A percentile compares a stretch with the other conserved stretches of the same genome.
Evolutionary conservation across 176 grass and related monocot genomes (phyloP).

Genomic region (Oryza longistaminata): DNA sequence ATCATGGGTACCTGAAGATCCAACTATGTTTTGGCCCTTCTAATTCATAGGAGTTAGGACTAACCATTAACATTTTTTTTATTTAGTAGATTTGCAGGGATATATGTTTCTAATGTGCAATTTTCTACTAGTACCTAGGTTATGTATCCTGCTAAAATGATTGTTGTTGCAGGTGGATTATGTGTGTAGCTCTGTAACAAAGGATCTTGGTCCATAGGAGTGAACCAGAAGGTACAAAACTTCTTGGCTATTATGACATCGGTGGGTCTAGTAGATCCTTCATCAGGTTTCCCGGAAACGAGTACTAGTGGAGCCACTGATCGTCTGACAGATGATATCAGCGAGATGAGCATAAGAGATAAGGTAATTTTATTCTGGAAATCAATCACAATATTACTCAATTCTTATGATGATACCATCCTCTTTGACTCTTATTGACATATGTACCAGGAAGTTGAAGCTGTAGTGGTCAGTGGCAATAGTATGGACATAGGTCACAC

Average conservation of each 20-base stretch:
- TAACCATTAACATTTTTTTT: background rate
- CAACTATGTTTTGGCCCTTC: background rate
- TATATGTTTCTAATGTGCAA: background rate
- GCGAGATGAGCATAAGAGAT: constrained; percentile 73
- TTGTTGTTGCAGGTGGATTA: constrained; percentile 29
- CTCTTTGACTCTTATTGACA: constrained; percentile 24
- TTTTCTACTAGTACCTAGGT: background rate
- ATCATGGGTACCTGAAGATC: background rate
- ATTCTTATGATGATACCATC: background rate
- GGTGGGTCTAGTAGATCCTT: constrained; percentile 37
- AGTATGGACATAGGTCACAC: constrained; percentile 72
- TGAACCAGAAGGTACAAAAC: constrained; percentile 7
- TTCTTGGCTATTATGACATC: constrained; percentile 55
- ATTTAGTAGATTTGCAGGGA: background rate
- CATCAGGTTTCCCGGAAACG: constrained; percentile 43
- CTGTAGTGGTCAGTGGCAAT: constrained; percentile 70
- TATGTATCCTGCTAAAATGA: constrained; percentile 22
- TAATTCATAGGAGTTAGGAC: background rate
- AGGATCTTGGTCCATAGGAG: background rate
- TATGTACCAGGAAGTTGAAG: constrained; percentile 57
- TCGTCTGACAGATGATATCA: constrained; percentile 61
- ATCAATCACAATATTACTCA: constrained; percentile 2
- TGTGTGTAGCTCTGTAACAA: constrained; percentile 7
- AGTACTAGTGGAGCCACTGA: constrained; percentile 51
- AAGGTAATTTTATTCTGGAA: constrained; percentile 52